These are phyloP conservation scores for Starmerella lactis-condensi DNA, from an alignment of 805 yeast genomes.

Conservation along the genomic window DNA sequence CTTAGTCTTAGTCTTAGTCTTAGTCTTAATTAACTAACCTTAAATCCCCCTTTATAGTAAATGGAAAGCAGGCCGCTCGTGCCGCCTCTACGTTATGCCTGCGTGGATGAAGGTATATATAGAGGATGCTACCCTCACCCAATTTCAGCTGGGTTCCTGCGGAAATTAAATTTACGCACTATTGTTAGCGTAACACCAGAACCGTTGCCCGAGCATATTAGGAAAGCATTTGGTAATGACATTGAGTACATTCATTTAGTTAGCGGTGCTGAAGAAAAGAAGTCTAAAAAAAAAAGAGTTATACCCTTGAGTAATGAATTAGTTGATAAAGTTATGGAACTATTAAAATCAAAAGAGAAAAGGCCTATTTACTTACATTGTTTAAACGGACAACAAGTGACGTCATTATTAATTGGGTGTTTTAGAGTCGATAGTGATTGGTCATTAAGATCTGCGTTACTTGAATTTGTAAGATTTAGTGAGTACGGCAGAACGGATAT, in stretches of 20 bases:
- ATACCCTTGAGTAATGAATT: slow-evolving; percentile 59
- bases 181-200: slow-evolving; percentile 66
- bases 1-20: too few species aligned
- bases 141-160: slow-evolving; percentile 49
- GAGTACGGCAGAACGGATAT: slow-evolving; percentile 69
- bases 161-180: slow-evolving; percentile 45
- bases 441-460: slow-evolving; percentile 74
- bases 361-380: slow-evolving; percentile 76
- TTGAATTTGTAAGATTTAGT: slow-evolving; percentile 63
- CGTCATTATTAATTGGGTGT: slow-evolving; percentile 72
- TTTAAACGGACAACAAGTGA: slow-evolving; percentile 72
- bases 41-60: too few species aligned
- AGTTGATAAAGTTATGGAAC: slow-evolving; percentile 38
- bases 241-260: slow-evolving; percentile 53
- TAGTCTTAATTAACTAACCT: too few species aligned
- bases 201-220: slow-evolving; percentile 29
- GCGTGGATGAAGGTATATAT: slow-evolving; percentile 49
- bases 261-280: slow-evolving; percentile 32
- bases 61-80: slow-evolving; percentile 5
- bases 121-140: slow-evolving; percentile 80
- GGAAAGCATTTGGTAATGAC: slow-evolving; percentile 28
- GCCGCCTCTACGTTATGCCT: slow-evolving; percentile 54
- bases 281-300: slow-evolving; percentile 23
- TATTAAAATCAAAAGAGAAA: slow-evolving; percentile 37
- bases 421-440: slow-evolving; percentile 66